Evolutionary conservation across 75 land plant genomes (phyloP), one percentile per base, ranked within the genome.

Genomic region (Cryptomeria japonica): DNA sequence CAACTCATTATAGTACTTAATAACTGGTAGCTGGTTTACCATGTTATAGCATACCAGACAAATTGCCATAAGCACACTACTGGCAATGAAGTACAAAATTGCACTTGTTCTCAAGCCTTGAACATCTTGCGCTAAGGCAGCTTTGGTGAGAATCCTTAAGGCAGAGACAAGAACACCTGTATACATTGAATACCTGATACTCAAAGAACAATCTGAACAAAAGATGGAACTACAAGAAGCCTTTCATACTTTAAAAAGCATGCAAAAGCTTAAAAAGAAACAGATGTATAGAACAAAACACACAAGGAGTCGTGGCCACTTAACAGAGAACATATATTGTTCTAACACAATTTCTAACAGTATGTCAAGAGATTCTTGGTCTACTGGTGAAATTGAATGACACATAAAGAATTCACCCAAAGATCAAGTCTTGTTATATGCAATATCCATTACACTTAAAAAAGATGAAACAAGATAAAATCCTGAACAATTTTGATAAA

Each of bases 151-250:
- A 46, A 98, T 79, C 77, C 99, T 92, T 86, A 96, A 86, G 92
- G 93, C 37, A 32, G 99, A 96, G 78, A 95, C 95, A 86, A 96
- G 93, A 16, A 98, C 96, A 72, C 99, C 99, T 97, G 85, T 34
- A 84, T 84, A 49, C 56, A 11, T 84, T 84, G 18, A 42, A 87
- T 46, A 37, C 32, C 32, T 3, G 28, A 87, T 31, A 79, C 44
- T 85, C 32, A 80, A 86, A 75, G n/a, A 86, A 75, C 7, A 86
- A 75, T n/a, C 46, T 76, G 28, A 83, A 38, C 22, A 86, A 19
- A 49, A 68, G 36, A 39, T 19, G 46, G 8, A 79, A 34, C 46
- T 18, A 25, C 42, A 79, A 78, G 6, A 46, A 19, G 2, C 39
- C 14, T 76, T 16, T 76, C 31, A 34, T 5, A 76, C 36, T 37